Evolutionary conservation across 768 basidiomycete species (phyloP).

Genomic region (Collybia mongolica): DNA sequence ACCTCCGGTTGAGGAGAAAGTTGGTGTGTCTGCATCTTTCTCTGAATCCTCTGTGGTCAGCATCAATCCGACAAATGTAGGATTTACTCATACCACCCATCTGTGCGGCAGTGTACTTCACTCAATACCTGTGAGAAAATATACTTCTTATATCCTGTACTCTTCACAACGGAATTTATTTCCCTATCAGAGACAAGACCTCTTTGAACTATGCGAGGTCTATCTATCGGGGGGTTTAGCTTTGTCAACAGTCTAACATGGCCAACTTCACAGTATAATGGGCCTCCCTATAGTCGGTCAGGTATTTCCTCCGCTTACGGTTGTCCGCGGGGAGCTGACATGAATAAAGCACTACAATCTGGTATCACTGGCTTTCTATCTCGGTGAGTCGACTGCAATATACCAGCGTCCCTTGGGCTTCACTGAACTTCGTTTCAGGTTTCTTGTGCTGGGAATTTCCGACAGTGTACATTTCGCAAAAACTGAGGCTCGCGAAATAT

Average conservation of each 20-base stretch:
- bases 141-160: background rate
- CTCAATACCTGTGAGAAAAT: slow-evolving; percentile 56
- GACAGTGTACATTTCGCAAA: slow-evolving; percentile 65
- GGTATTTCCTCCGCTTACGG: slow-evolving; percentile 25
- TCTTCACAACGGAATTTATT: background rate
- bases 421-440: slow-evolving; percentile 28
- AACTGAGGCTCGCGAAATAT: slow-evolving; percentile 57
- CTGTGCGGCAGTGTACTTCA: slow-evolving; percentile 67
- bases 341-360: slow-evolving; percentile 55
- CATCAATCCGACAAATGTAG: slow-evolving; percentile 19
- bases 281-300: slow-evolving; percentile 63
- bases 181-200: slow-evolving; percentile 56
- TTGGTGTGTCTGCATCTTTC: slow-evolving; percentile 35
- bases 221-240: slow-evolving; percentile 1
- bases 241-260: background rate
- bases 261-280: slow-evolving; percentile 46
- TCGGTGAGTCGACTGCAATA: slow-evolving; percentile 33
- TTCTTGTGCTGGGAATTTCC: slow-evolving; percentile 65
- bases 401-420: background rate
- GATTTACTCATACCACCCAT: slow-evolving; percentile 53
- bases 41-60: background rate
- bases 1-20: slow-evolving; percentile 54
- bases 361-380: slow-evolving; percentile 62
- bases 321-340: slow-evolving; percentile 4
- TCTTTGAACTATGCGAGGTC: slow-evolving; percentile 71